Evolutionary conservation across 257 asterid genomes (phyloP), one percentile per base, ranked within the genome.

Genomic region (Nicotiana knightiana): DNA sequence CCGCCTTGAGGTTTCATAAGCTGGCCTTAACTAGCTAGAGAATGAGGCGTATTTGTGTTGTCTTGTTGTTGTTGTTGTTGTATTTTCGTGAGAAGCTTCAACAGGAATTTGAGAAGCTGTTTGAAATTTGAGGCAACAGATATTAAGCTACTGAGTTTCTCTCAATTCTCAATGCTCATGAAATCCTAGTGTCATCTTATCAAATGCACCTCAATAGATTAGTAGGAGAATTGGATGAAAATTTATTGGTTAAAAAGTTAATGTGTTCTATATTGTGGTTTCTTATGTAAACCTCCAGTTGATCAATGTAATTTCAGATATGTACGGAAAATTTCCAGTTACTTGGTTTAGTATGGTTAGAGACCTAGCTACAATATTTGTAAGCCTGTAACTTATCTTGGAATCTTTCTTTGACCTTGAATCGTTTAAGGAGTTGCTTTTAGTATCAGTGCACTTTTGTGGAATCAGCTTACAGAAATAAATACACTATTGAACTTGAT

Each of bases 381-480:
- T 67, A 9, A 67, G 17, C 10, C 43, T 71, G 33, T 46, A 46
- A 46, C 37, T 71, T 71, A 70, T 43, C 58, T 39, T 68, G 77
- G 55, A 43, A 39, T 9, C 57, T 39, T 70, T 70, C 58, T 70
- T 70, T 43, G 77, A 70, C 77, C 77, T 70, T 70, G 77, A 10
- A 2, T 21, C 77, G 2, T 43, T 0, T 43, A 21, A 43, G 57
- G 57, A 39, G 13, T 71, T 71, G 57, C 35, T 70, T 70, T 39
- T 55, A 39, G 58, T n/a, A 70, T 70, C n/a, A 21, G 58, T 39
- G 58, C 12, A 39, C 32, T 70, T 12, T 68, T n/a, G 58, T 3
- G n/a, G n/a, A 70, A 43, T 18, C n/a, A 8, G 79, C 57, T 46
- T 35, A 24, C 61, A 21, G 35, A 39, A 43, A 43, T 70, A 43